These are phyloP conservation scores for Pseudopyricularia javanii DNA, from an alignment of 2,329 filamentous ascomycete genomes.

Conservation along the genomic window DNA sequence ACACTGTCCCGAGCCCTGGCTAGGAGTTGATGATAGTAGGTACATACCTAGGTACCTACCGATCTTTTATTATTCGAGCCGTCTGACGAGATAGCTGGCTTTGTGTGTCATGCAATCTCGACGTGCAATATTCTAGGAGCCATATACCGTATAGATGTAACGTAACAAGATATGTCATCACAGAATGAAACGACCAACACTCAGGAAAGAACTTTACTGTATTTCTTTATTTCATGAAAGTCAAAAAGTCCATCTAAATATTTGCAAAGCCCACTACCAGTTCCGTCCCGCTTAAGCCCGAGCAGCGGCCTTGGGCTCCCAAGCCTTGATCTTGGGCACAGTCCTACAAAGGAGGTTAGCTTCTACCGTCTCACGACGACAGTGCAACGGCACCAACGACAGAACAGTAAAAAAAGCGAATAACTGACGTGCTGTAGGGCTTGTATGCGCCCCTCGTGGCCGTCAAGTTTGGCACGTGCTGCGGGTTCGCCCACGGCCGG, in stretches of 20 bases:
- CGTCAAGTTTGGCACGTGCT: conserved; percentile 64
- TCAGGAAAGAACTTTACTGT: background rate
- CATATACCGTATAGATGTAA: too few species aligned
- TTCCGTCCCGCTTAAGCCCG: conserved; percentile 9
- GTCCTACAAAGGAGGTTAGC: conserved; percentile 9
- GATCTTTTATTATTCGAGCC: too few species aligned
- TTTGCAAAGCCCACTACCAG: background rate
- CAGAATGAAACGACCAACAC: too few species aligned
- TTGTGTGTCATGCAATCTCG: too few species aligned
- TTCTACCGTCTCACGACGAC: background rate
- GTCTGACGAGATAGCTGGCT: too few species aligned
- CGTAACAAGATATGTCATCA: too few species aligned
- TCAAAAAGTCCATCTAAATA: background rate
- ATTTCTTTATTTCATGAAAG: background rate
- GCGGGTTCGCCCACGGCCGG: conserved; percentile 63
- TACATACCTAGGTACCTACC: too few species aligned
- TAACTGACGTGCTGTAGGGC: conserved; percentile 84
- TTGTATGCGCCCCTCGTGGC: conserved; percentile 70
- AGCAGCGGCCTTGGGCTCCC: conserved; percentile 19
- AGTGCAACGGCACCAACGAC: background rate
- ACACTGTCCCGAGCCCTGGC: too few species aligned
- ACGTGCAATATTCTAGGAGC: too few species aligned
- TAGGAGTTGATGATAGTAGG: too few species aligned
- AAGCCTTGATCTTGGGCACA: conserved; percentile 21
- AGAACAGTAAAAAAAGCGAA: background rate